Evolutionary conservation across 1,284 basidiomycete species (phyloP).

Genomic region (Neonothopanus nambi): DNA sequence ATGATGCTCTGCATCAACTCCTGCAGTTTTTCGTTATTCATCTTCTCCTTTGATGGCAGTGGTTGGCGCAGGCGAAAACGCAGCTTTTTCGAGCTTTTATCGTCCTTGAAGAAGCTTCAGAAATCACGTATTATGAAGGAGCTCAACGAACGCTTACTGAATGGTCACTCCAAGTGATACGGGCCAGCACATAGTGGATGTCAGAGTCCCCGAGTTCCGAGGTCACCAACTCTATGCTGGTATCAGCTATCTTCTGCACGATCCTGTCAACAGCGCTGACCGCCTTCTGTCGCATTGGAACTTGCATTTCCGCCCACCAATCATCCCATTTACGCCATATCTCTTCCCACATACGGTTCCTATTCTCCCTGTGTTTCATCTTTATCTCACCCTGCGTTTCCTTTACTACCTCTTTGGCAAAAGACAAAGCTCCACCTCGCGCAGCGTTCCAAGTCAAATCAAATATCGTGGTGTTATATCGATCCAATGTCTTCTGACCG

Average conservation of each 20-base stretch:
- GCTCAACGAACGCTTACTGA: background rate
- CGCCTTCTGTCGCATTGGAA: background rate
- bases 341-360: background rate
- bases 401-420: background rate
- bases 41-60: background rate
- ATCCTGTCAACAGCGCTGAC: background rate
- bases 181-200: background rate
- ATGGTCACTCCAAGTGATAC: background rate
- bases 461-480: slow-evolving; percentile 1
- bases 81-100: background rate
- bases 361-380: background rate
- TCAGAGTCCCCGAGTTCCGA: background rate
- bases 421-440: background rate
- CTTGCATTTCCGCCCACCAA: background rate
- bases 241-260: background rate
- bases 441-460: slow-evolving; percentile 2
- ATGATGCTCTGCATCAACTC: background rate
- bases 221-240: background rate
- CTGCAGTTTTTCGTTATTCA: background rate
- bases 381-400: background rate
- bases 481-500: too few species aligned
- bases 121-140: background rate
- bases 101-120: background rate
- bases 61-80: background rate
- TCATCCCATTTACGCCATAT: slow-evolving; percentile 1